These are phyloP conservation scores for Colletotrichum sp. DNA, from an alignment of 2,329 filamentous ascomycete species.

Conservation along the genomic window DNA sequence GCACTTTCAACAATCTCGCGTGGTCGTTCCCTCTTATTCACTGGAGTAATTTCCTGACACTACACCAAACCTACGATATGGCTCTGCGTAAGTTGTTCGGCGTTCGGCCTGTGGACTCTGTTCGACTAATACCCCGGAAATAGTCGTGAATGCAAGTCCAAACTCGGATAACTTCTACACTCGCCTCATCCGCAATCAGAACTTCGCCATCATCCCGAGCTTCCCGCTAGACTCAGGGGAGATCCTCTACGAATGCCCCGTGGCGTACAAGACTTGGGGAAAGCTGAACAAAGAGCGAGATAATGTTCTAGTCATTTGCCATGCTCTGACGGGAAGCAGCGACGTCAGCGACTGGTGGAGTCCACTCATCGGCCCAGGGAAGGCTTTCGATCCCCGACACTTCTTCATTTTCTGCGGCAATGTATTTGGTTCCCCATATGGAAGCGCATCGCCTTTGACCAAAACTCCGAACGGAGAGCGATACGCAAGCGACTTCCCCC, in stretches of 20 bases:
- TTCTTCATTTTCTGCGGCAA: slow-evolving; percentile 91
- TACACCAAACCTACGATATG: not conserved
- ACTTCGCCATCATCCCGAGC: slow-evolving; percentile 82
- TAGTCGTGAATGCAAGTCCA: not conserved
- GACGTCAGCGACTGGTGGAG: slow-evolving; percentile 92
- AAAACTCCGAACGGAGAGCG: slow-evolving; percentile 11
- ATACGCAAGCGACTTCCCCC: slow-evolving; percentile 59
- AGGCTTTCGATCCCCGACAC: slow-evolving; percentile 81
- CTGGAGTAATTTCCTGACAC: not conserved
- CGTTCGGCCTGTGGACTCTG: not conserved
- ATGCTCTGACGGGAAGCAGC: slow-evolving; percentile 84
- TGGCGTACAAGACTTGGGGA: slow-evolving; percentile 71
- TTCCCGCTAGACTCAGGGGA: slow-evolving; percentile 94
- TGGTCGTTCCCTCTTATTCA: not conserved
- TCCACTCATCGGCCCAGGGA: slow-evolving; percentile 75
- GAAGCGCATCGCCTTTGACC: slow-evolving; percentile 71
- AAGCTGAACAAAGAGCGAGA: slow-evolving; percentile 61
- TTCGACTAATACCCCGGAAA: not conserved
- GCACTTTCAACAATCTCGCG: not conserved
- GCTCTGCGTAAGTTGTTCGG: not conserved
- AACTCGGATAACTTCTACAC: slow-evolving; percentile 87
- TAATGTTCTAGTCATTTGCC: slow-evolving; percentile 79
- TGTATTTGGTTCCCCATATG: slow-evolving; percentile 83
- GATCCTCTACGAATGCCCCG: slow-evolving; percentile 74
- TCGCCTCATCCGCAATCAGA: slow-evolving; percentile 83